These are phyloP conservation scores for Globisporangium perplexum DNA, from an alignment of 352 stramenopile genomes.

Conservation along the genomic window DNA sequence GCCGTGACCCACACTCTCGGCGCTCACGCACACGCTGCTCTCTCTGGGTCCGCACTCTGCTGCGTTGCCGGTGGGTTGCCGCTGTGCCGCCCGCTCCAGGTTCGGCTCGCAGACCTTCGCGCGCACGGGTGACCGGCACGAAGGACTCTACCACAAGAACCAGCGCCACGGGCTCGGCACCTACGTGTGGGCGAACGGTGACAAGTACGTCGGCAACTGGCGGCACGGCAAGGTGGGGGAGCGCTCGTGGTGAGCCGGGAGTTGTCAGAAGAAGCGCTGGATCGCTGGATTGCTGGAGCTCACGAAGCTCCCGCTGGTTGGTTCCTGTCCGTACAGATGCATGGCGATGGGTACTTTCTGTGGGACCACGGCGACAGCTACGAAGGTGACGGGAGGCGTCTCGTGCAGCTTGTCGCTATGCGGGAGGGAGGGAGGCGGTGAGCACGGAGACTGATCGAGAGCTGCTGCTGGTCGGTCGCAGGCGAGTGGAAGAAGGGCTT, in stretches of 20 bases:
- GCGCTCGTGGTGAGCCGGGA: not conserved
- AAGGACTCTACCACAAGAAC: conserved; percentile 86
- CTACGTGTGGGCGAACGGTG: conserved; percentile 86
- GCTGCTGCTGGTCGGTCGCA: conserved; percentile 8
- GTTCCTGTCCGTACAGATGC: conserved; percentile 60
- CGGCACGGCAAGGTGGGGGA: conserved; percentile 58
- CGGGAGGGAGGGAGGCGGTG: too few relatives aligned
- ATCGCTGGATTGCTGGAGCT: not conserved
- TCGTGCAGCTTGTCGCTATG: too few relatives aligned
- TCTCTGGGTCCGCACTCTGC: not conserved
- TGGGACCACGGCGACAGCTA: conserved; percentile 76
- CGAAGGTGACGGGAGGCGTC: conserved; percentile 34
- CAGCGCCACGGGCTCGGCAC: conserved; percentile 78
- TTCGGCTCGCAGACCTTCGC: conserved; percentile 84
- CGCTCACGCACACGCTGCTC: conserved; percentile 2
- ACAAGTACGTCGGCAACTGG: conserved; percentile 88
- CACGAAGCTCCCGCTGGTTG: too few relatives aligned
- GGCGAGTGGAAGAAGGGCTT: conserved; percentile 72
- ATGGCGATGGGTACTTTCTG: conserved; percentile 62
- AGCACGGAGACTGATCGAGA: not conserved
- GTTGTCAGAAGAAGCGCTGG: too few relatives aligned
- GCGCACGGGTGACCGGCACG: conserved; percentile 73
- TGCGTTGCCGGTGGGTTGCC: not conserved
- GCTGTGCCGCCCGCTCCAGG: conserved; percentile 21
- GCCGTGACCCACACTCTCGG: not conserved